phyloP scores from a whole-genome alignment of 169 alveolate genomes.

The Plasmodium fragile region DNA sequence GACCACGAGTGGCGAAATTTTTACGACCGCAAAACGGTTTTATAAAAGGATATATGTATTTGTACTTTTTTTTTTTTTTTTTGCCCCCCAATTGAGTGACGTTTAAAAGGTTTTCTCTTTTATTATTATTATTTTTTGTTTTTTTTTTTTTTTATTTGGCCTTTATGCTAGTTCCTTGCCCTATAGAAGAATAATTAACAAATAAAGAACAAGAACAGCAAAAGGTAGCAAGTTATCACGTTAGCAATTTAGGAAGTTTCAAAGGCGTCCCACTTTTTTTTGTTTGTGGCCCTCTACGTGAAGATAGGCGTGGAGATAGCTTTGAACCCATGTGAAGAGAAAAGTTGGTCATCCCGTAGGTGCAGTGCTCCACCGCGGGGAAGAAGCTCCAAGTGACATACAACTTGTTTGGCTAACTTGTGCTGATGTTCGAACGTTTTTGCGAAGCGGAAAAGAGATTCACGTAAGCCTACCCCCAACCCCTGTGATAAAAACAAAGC shows the following conservation, averaged over 20 bases:
- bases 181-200: neutral
- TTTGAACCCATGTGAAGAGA: neutral
- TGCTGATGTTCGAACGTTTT: neutral
- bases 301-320: neutral
- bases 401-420: neutral
- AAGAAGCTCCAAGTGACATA: neutral
- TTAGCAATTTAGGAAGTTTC: neutral
- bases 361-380: neutral
- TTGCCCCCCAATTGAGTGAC: neutral
- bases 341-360: neutral
- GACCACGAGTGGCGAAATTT: neutral
- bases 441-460: neutral
- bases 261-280: neutral
- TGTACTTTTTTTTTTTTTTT: neutral
- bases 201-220: neutral
- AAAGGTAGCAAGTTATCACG: neutral
- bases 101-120: neutral
- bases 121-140: too few species aligned
- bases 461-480: neutral
- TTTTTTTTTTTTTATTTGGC: neutral
- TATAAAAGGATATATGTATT: too few species aligned
- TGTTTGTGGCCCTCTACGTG: neutral
- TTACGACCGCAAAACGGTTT: neutral
- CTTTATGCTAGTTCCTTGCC: neutral
- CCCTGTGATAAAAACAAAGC: neutral